Percentiles rank a stretch among this genome's conserved stretches.
Evolutionary conservation across 441 rosid genomes (phyloP).

Genomic region (Erodium trifolium): DNA sequence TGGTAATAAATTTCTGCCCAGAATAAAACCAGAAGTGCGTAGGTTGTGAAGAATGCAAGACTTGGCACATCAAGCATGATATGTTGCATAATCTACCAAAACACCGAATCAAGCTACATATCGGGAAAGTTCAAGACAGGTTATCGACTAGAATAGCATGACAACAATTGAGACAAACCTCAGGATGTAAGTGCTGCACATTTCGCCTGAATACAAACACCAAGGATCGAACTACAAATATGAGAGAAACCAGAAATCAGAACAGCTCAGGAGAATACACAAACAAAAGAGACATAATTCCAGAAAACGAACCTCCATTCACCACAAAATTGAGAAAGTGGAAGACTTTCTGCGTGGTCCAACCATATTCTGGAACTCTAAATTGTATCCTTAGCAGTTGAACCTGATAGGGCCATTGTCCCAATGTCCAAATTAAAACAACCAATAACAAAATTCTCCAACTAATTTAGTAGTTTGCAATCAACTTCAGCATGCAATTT

Average conservation of each 20-base stretch:
- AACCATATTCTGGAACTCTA: constrained; percentile 88
- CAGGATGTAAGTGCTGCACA: constrained; percentile 51
- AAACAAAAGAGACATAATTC: constrained; percentile 4
- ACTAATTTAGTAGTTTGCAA: neutral
- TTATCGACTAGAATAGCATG: neutral
- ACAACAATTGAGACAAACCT: constrained; percentile 27
- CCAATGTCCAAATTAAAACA: neutral
- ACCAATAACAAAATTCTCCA: neutral
- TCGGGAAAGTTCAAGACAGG: neutral
- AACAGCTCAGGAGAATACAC: neutral
- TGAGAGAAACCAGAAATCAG: constrained; percentile 12
- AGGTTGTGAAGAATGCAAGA: constrained; percentile 86
- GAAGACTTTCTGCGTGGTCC: constrained; percentile 93
- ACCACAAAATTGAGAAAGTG: constrained; percentile 88
- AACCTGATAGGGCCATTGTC: constrained; percentile 30
- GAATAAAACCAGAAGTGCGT: constrained; percentile 75
- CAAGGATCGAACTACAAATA: constrained; percentile 47
- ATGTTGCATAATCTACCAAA: constrained; percentile 59
- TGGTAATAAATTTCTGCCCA: constrained; percentile 97
- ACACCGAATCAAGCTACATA: constrained; percentile 14
- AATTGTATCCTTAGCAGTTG: constrained; percentile 76
- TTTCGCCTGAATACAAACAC: constrained; percentile 58
- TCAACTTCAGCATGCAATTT: neutral
- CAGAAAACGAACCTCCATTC: constrained; percentile 52
- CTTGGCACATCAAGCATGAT: constrained; percentile 80